Conservation (phyloP, 2,329 filamentous ascomycete species). For the Colletotrichum gigasporum region DNA sequence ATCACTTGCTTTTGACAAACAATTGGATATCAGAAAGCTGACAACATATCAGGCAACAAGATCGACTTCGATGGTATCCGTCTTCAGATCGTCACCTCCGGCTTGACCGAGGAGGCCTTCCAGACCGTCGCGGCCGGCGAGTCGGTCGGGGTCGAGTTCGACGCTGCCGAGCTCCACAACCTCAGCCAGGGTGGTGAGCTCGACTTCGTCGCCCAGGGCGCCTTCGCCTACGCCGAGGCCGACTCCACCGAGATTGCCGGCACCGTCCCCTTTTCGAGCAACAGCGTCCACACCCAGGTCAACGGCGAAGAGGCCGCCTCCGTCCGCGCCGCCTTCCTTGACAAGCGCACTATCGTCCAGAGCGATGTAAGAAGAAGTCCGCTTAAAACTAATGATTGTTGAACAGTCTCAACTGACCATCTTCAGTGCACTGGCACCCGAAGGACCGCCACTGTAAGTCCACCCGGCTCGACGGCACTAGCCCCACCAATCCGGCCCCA, state of each 20-base stretch:
- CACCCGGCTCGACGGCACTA: too few species aligned
- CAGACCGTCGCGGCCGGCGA: slow-evolving; percentile 56
- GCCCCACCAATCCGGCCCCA: neutral
- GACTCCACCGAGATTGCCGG: slow-evolving; percentile 64
- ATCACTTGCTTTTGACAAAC: slow-evolving; percentile 3
- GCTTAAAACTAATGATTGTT: too few species aligned
- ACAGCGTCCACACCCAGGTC: slow-evolving; percentile 65
- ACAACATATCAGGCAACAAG: slow-evolving; percentile 29
- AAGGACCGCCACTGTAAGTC: slow-evolving; percentile 47
- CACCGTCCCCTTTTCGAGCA: slow-evolving; percentile 66
- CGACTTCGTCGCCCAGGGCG: slow-evolving; percentile 64
- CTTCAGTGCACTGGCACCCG: slow-evolving; percentile 63
- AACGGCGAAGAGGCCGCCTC: slow-evolving; percentile 64
- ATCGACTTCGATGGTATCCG: slow-evolving; percentile 64
- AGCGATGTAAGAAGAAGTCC: too few species aligned
- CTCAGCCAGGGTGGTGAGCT: slow-evolving; percentile 61
- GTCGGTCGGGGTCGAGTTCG: slow-evolving; percentile 62
- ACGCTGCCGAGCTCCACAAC: slow-evolving; percentile 65
- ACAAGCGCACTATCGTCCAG: slow-evolving; percentile 61
- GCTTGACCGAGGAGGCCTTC: slow-evolving; percentile 60
- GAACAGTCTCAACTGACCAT: too few species aligned
- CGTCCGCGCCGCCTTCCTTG: slow-evolving; percentile 53
- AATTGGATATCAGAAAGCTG: neutral
- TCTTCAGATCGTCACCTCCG: slow-evolving; percentile 54
- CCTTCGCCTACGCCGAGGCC: slow-evolving; percentile 63